These are phyloP conservation scores for Tetraselmis chui DNA, from an alignment of 139 green algal species.

Conservation along the genomic window DNA sequence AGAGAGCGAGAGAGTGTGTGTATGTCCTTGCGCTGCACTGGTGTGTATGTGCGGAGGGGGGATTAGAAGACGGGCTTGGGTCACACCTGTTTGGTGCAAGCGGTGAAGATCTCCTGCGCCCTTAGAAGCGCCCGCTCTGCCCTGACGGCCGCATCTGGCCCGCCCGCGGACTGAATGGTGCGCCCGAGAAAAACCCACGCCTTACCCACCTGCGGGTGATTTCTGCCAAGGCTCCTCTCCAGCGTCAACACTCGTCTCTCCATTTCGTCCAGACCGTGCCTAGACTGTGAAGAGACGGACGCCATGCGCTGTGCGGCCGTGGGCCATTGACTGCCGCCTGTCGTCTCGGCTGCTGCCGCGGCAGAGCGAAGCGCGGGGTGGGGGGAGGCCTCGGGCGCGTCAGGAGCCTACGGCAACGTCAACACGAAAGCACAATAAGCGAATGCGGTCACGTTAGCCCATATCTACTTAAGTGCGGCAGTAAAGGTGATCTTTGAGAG, in stretches of 20 bases:
- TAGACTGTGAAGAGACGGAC: background rate
- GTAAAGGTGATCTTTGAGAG: too few relatives aligned
- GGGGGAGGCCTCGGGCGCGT: background rate
- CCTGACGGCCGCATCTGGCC: slow-evolving; percentile 1
- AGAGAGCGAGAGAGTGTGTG: too few relatives aligned
- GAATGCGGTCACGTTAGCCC: too few relatives aligned
- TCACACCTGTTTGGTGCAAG: background rate
- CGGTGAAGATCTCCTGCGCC: slow-evolving; percentile 10
- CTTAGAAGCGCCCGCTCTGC: slow-evolving; percentile 21
- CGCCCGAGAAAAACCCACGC: slow-evolving; percentile 18
- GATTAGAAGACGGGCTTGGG: background rate
- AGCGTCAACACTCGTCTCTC: slow-evolving; percentile 4
- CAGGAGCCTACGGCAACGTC: background rate
- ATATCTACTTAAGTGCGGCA: too few relatives aligned
- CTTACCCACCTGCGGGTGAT: slow-evolving; percentile 11
- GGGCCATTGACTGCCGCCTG: background rate
- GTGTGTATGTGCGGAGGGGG: too few relatives aligned
- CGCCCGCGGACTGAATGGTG: slow-evolving; percentile 16
- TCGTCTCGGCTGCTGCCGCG: background rate
- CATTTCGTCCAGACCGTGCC: background rate
- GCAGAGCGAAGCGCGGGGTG: background rate
- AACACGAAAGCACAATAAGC: too few relatives aligned
- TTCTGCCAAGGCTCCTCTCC: slow-evolving; percentile 6
- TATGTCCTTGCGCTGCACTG: too few relatives aligned
- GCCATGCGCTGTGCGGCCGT: background rate